These are phyloP conservation scores for Medicago arabica DNA, from an alignment of 306 rosid genomes.

Conservation along the genomic window DNA sequence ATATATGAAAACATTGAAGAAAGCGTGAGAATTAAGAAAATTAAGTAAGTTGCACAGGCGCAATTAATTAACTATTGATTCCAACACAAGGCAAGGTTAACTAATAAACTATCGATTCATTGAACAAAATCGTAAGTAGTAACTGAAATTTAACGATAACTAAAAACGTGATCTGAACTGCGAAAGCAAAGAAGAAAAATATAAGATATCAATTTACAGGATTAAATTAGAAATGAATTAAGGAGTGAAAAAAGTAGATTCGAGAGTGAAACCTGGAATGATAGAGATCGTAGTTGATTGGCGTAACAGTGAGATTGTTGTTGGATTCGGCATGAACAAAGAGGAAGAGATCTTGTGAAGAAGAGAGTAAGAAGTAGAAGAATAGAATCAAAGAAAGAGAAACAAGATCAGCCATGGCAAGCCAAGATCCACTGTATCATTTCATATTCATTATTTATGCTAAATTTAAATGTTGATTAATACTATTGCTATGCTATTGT, in stretches of 20 bases:
- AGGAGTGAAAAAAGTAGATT: too few species aligned
- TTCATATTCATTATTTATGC: conserved; percentile 6
- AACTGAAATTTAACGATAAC: conserved; percentile 13
- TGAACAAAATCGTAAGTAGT: conserved; percentile 22
- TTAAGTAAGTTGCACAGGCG: neutral
- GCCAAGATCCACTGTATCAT: conserved; percentile 34
- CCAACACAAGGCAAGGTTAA: neutral
- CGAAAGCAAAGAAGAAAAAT: neutral
- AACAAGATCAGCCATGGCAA: conserved; percentile 68
- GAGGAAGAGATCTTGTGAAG: conserved; percentile 46
- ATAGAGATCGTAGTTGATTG: conserved; percentile 84
- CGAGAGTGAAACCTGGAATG: conserved; percentile 69
- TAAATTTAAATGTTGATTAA: conserved; percentile 8
- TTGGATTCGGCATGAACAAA: conserved; percentile 49
- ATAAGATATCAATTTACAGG: neutral
- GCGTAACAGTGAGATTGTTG: conserved; percentile 48
- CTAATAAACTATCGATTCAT: neutral
- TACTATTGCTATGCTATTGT: neutral
- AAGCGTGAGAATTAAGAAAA: conserved; percentile 22
- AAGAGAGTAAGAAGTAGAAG: conserved; percentile 48
- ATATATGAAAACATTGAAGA: conserved; percentile 24
- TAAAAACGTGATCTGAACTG: conserved; percentile 22
- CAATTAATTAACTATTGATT: neutral
- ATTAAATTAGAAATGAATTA: conserved; percentile 24
- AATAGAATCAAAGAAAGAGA: conserved; percentile 45